Percentiles rank a stretch among this genome's conserved stretches.
Conservation (phyloP, 2,329 filamentous ascomycete genomes). For the Verticillium klebahnii region DNA sequence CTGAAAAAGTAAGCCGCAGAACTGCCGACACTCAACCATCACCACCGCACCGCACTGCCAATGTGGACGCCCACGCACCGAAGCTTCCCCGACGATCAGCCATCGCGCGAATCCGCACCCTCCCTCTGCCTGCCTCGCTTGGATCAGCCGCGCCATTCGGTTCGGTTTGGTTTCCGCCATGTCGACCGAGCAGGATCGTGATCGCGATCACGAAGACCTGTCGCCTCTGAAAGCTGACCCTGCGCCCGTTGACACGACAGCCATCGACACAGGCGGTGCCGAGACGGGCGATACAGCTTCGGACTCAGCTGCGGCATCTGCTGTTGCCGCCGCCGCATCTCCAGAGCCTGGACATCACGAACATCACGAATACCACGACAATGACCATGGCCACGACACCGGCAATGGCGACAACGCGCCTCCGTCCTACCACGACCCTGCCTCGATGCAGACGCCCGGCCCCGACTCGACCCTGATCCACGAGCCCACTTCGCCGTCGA, state of each 20-base stretch:
- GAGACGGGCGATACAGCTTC: background rate
- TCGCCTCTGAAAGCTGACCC: background rate
- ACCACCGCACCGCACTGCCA: background rate
- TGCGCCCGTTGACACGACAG: background rate
- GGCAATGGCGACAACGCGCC: background rate
- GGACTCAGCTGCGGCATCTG: background rate
- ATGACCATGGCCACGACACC: background rate
- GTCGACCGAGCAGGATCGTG: background rate
- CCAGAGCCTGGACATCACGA: background rate
- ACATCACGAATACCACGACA: background rate
- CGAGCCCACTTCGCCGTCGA: conserved; percentile 2
- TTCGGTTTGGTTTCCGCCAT: background rate
- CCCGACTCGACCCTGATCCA: conserved; percentile 2
- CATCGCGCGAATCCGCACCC: conserved; percentile 22
- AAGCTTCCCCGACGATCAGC: conserved; percentile 39
- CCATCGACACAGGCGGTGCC: background rate
- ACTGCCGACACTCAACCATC: background rate
- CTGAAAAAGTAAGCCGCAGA: background rate
- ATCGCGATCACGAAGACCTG: background rate
- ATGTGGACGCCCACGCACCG: conserved; percentile 17
- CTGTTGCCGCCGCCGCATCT: background rate
- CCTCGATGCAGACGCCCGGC: background rate
- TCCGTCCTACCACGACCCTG: background rate
- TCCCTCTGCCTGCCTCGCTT: too few species aligned
- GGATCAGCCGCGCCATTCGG: background rate